phyloP scores from a whole-genome alignment of 805 yeast genomes.

The Priceomyces fermenticarens region DNA sequence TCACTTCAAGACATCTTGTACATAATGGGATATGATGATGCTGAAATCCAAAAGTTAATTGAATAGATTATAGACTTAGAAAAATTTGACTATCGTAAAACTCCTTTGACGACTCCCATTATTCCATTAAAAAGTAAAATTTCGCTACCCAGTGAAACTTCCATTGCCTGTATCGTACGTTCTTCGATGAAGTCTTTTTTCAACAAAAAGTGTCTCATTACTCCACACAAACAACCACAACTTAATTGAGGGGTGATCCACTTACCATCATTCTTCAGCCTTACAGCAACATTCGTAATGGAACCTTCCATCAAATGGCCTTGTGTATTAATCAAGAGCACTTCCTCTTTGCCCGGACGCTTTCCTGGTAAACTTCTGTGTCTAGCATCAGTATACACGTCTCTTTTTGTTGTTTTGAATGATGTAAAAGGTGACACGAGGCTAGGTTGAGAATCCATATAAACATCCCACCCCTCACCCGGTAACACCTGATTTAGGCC shows the following conservation, averaged over 20 bases:
- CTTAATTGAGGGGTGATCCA: constrained; percentile 84
- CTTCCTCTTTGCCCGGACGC: constrained; percentile 58
- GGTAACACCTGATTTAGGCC: constrained; percentile 18
- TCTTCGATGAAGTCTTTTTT: constrained; percentile 53
- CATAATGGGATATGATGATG: constrained; percentile 70
- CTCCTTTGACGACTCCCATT: constrained; percentile 71
- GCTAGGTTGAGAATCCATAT: constrained; percentile 53
- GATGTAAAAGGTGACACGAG: constrained; percentile 74
- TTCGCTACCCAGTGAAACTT: constrained; percentile 62
- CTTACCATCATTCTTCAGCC: constrained; percentile 31
- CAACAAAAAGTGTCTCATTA: constrained; percentile 64
- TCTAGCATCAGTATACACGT: constrained; percentile 62
- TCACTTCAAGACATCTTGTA: constrained; percentile 74
- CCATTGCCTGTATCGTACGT: constrained; percentile 42
- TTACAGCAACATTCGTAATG: constrained; percentile 74
- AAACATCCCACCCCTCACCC: constrained; percentile 51
- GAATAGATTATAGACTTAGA: constrained; percentile 7
- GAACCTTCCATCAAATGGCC: constrained; percentile 75
- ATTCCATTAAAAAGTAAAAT: constrained; percentile 78
- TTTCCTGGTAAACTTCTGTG: constrained; percentile 39
- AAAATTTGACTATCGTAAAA: constrained; percentile 24
- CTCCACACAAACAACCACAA: constrained; percentile 85
- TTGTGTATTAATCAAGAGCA: constrained; percentile 56
- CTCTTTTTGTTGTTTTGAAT: constrained; percentile 79
- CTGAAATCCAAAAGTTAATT: constrained; percentile 41